A percentile compares a stretch with the other conserved stretches of the same genome.
These are phyloP conservation scores for Afroboletus lepidellus DNA, from an alignment of 1,284 basidiomycete genomes.

Conservation along the genomic window DNA sequence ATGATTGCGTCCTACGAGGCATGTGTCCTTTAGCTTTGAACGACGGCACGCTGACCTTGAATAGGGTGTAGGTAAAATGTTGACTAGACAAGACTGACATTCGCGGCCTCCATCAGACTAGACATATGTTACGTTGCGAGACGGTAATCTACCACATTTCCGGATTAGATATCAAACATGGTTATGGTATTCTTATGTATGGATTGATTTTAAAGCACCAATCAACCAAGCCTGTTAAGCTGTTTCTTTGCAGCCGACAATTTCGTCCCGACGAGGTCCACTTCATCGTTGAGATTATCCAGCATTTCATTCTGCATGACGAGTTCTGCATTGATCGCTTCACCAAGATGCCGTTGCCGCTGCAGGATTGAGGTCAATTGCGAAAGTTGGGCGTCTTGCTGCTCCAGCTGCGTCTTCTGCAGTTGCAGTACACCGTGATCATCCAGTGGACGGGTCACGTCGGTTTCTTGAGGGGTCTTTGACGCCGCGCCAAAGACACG, in stretches of 20 bases:
- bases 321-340: constrained; percentile 87
- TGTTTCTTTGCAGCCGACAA: constrained; percentile 78
- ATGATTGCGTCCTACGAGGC: constrained; percentile 98
- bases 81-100: constrained; percentile 37
- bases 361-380: constrained; percentile 81
- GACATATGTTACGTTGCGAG: constrained; percentile 17
- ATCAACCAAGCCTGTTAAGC: constrained; percentile 68
- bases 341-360: constrained; percentile 83
- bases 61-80: constrained; percentile 55
- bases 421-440: constrained; percentile 77
- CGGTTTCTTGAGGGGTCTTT: constrained; percentile 72
- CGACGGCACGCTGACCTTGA: constrained; percentile 5
- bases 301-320: constrained; percentile 84
- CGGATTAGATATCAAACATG: constrained; percentile 7
- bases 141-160: constrained; percentile 14
- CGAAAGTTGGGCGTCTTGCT: constrained; percentile 82
- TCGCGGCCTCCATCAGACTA: constrained; percentile 18
- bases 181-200: constrained; percentile 23
- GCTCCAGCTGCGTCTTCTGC: constrained; percentile 77
- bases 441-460: constrained; percentile 83
- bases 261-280: constrained; percentile 74
- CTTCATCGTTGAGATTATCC: constrained; percentile 73
- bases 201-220: neutral
- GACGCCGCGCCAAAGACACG: constrained; percentile 75
- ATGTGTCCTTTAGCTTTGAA: constrained; percentile 18